Percentiles rank a stretch among this genome's conserved stretches.
Conservation (phyloP, 1,284 basidiomycete species). For the Cystobasidium slooffiae region DNA sequence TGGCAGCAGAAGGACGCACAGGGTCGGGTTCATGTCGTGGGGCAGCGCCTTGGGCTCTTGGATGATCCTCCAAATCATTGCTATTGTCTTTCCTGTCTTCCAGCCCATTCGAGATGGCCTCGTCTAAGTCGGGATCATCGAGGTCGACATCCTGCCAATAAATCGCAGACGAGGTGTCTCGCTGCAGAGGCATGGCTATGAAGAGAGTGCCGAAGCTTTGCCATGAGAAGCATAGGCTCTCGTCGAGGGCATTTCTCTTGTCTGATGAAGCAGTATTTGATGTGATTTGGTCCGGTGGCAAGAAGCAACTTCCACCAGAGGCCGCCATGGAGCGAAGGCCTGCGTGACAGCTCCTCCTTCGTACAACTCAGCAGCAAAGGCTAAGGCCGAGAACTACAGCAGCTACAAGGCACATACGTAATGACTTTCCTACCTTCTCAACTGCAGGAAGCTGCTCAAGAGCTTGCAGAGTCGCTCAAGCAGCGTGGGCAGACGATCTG, state of each 20-base stretch:
- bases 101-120: conserved; percentile 1
- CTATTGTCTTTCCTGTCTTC: neutral
- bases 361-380: neutral
- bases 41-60: neutral
- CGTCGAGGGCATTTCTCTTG: neutral
- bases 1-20: neutral
- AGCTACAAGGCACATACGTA: neutral
- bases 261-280: no score
- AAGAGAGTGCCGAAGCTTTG: neutral
- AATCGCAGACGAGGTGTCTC: conserved; percentile 24
- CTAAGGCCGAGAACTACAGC: neutral
- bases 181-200: conserved; percentile 26
- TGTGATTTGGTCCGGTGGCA: no score
- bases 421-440: conserved; percentile 16
- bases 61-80: neutral
- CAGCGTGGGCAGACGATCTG: conserved; percentile 18
- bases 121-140: conserved; percentile 16
- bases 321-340: no score
- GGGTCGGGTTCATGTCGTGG: neutral
- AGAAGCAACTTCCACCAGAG: no score
- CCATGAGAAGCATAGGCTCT: neutral
- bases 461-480: conserved; percentile 28
- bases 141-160: conserved; percentile 31
- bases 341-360: no score
- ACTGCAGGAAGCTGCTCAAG: conserved; percentile 25